Conservation (phyloP, 768 basidiomycete genomes). For the Obba rivulosa region DNA sequence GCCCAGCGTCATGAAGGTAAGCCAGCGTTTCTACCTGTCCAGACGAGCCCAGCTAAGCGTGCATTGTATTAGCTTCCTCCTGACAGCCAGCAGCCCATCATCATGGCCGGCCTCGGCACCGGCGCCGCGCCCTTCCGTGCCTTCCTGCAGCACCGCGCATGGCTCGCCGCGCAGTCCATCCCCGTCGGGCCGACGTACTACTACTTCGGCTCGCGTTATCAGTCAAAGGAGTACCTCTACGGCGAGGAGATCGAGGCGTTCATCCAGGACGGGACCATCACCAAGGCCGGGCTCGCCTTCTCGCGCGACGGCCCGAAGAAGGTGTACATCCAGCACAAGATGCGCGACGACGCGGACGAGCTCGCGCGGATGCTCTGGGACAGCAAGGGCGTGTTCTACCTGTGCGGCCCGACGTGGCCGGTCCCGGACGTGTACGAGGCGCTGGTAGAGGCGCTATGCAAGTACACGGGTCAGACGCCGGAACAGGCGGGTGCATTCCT, state of each 20-base stretch:
- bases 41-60: constrained; percentile 7
- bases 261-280: constrained; percentile 77
- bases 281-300: constrained; percentile 91
- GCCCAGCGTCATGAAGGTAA: constrained; percentile 97
- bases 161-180: constrained; percentile 68
- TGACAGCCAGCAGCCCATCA: constrained; percentile 79
- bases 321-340: constrained; percentile 98
- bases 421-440: constrained; percentile 97
- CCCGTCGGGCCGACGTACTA: constrained; percentile 92
- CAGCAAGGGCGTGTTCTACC: constrained; percentile 82
- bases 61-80: constrained; percentile 63
- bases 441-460: constrained; percentile 72
- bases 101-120: constrained; percentile 98
- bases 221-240: constrained; percentile 94
- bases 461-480: constrained; percentile 59
- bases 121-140: constrained; percentile 99
- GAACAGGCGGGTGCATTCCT: constrained; percentile 74
- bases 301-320: constrained; percentile 91
- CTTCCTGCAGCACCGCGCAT: constrained; percentile 93
- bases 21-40: constrained; percentile 10
- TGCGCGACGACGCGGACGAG: constrained; percentile 80
- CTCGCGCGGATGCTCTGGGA: constrained; percentile 72
- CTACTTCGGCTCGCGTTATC: constrained; percentile 97
- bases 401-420: constrained; percentile 99
- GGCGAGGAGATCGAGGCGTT: constrained; percentile 96